phyloP scores from a whole-genome alignment of 129 eudicot species.

The Saussurea involucrata region DNA sequence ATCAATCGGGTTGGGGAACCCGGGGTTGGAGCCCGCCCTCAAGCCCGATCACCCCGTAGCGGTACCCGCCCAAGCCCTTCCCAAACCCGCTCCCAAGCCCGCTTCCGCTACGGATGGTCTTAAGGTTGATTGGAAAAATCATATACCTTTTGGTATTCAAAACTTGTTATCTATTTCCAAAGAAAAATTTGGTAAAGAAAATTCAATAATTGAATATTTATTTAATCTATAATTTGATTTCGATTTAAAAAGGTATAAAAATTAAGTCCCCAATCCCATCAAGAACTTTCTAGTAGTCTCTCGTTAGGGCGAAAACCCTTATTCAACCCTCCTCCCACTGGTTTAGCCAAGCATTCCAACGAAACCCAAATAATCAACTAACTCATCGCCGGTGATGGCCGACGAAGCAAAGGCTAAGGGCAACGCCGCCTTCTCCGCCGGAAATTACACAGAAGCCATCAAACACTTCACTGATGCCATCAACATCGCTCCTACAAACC shows the following conservation, averaged over 20 bases:
- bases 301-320: neutral
- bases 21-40: too few relatives aligned
- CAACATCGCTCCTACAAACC: constrained; percentile 73
- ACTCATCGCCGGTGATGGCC: constrained; percentile 44
- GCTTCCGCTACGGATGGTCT: too few relatives aligned
- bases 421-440: constrained; percentile 96
- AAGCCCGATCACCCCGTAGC: too few relatives aligned
- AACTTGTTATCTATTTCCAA: too few relatives aligned
- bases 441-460: constrained; percentile 68
- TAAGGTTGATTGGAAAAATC: too few relatives aligned
- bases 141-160: too few relatives aligned
- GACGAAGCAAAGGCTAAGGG: constrained; percentile 97
- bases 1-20: too few relatives aligned
- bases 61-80: too few relatives aligned
- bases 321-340: neutral
- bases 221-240: too few relatives aligned
- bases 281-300: neutral
- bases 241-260: neutral
- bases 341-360: neutral
- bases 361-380: neutral
- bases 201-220: too few relatives aligned
- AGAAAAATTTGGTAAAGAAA: too few relatives aligned
- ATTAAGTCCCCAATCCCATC: neutral
- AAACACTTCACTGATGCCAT: constrained; percentile 84
- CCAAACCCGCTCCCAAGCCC: too few relatives aligned